These are phyloP conservation scores for Cornus controversa DNA, from an alignment of 148 eudicot species.

Conservation along the genomic window DNA sequence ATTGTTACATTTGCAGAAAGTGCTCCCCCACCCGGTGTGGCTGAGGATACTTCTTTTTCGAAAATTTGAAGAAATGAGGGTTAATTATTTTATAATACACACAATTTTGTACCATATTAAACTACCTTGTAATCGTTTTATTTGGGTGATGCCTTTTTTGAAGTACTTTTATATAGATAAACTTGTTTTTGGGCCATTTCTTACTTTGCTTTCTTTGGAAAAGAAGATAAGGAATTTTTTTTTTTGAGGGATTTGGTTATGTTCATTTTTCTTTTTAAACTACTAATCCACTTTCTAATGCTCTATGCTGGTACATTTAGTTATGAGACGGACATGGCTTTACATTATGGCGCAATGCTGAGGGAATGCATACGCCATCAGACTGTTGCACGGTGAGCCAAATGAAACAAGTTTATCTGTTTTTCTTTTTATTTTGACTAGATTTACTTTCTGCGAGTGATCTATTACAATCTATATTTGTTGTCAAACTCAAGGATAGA, in stretches of 20 bases:
- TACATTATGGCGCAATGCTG: conserved; percentile 94
- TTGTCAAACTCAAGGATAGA: background rate
- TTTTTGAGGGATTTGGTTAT: background rate
- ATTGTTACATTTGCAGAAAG: background rate
- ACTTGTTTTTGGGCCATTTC: background rate
- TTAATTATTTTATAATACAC: too few species aligned
- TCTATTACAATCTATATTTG: background rate
- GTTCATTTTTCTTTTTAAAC: background rate
- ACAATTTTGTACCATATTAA: too few species aligned
- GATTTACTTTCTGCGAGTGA: background rate
- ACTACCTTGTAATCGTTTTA: background rate
- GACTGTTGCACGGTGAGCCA: conserved; percentile 82
- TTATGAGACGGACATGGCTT: conserved; percentile 86
- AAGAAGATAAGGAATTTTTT: too few species aligned
- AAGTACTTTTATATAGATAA: background rate
- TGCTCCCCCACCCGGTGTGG: too few species aligned
- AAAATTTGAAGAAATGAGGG: too few species aligned
- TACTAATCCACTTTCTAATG: conserved; percentile 15
- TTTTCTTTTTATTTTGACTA: background rate
- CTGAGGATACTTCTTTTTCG: too few species aligned
- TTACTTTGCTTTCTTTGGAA: background rate
- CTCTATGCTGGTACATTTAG: conserved; percentile 32
- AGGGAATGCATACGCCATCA: conserved; percentile 99
- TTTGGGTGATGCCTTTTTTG: background rate
- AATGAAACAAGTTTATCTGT: background rate